Evolutionary conservation across 2,329 filamentous ascomycete genomes (phyloP).

Genomic region (Tolypocladium ophioglossoides): DNA sequence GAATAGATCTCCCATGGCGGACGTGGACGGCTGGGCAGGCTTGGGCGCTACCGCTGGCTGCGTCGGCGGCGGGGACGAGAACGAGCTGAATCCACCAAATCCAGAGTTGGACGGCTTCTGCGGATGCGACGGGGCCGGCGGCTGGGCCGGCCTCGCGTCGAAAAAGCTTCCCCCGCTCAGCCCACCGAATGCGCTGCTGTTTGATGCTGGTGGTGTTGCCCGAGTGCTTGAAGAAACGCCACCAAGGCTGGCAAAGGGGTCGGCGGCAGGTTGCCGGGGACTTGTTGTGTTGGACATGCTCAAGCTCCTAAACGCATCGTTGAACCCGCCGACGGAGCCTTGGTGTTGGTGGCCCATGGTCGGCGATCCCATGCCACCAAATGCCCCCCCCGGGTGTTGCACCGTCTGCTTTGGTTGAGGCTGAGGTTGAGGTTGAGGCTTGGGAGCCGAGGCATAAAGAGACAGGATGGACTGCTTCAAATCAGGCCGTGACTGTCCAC

Average conservation of each 20-base stretch:
- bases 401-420: constrained; percentile 41
- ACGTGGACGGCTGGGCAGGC: constrained; percentile 35
- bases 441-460: constrained; percentile 76
- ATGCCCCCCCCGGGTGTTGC: constrained; percentile 48
- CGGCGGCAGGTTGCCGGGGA: constrained; percentile 30
- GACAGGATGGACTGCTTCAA: constrained; percentile 96
- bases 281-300: constrained; percentile 31
- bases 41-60: constrained; percentile 22
- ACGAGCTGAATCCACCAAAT: constrained; percentile 57
- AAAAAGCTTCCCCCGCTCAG: constrained; percentile 75
- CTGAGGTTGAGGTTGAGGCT: constrained; percentile 43
- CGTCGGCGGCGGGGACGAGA: constrained; percentile 33
- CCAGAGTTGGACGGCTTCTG: constrained; percentile 44
- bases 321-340: constrained; percentile 50
- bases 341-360: constrained; percentile 37
- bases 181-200: constrained; percentile 34
- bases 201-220: constrained; percentile 22
- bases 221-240: constrained; percentile 22
- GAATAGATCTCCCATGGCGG: constrained; percentile 69
- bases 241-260: constrained; percentile 53
- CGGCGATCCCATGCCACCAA: constrained; percentile 57
- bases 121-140: constrained; percentile 38
- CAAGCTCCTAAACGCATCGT: constrained; percentile 57
- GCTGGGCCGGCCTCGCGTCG: constrained; percentile 56
- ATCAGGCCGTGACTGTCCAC: constrained; percentile 71